Percentiles rank a stretch among this genome's conserved stretches.
Evolutionary conservation across 148 eudicot species (phyloP).

Genomic region (Vaccinium myrtillus): DNA sequence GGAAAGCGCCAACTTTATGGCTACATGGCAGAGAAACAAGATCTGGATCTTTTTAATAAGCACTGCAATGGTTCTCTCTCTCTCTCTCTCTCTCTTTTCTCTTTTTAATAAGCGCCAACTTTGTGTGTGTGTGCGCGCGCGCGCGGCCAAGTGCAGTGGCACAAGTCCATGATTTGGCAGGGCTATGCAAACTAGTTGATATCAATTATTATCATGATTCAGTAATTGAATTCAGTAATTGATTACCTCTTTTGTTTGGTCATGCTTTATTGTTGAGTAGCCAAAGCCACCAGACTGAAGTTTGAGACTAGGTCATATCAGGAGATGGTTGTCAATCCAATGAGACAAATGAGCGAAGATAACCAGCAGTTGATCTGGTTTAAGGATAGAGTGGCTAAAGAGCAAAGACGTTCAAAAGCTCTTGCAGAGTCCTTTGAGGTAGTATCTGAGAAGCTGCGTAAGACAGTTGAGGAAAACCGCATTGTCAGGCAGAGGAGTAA

Average conservation of each 20-base stretch:
- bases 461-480: conserved; percentile 40
- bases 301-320: conserved; percentile 61
- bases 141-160: not conserved
- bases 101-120: no score
- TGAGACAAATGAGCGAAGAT: conserved; percentile 78
- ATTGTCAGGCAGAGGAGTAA: conserved; percentile 59
- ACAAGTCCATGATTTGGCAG: not conserved
- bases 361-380: conserved; percentile 59
- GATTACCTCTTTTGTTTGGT: not conserved
- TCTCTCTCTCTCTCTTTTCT: not conserved
- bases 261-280: conserved; percentile 33
- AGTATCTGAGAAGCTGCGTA: conserved; percentile 49
- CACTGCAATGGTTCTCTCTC: conserved; percentile 50
- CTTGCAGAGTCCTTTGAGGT: conserved; percentile 45
- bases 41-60: conserved; percentile 59
- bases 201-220: not conserved
- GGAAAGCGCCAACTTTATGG: conserved; percentile 78
- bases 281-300: conserved; percentile 49
- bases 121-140: not conserved
- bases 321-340: conserved; percentile 55
- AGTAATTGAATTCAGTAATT: conserved; percentile 2
- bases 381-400: conserved; percentile 53
- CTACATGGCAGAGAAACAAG: conserved; percentile 60
- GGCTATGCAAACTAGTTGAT: not conserved
- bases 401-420: conserved; percentile 43